Evolutionary conservation across 257 asterid genomes (phyloP), one percentile per base, ranked within the genome.

Genomic region (Euphrasia confusa): DNA sequence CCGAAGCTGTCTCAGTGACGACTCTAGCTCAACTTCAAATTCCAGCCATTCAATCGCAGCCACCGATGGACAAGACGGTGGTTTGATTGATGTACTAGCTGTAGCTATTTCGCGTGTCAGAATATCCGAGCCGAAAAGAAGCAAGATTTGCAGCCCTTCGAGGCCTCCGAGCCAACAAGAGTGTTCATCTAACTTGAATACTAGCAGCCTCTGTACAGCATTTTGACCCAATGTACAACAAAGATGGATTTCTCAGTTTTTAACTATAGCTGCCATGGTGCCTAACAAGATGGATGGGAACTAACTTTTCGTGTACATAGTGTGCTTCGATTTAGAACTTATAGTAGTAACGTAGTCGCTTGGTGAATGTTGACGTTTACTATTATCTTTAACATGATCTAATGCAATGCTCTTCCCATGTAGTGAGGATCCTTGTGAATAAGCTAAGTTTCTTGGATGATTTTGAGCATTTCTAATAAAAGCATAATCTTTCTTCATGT

Each of bases 291-390:
- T 27, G n/a, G 7, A 53, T 21, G 60, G n/a, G 61, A 33, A 32
- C 72, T 68, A 61, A 69, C 68, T 66, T 65, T 64, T 55, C 54
- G 10, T 68, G 81, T 76, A 68, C 75, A 69, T 76, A 68, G 24
- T 33, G 44, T 52, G 56, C 24, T 64, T 42, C 4, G 27, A 5
- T 40, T 73, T 30, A 18, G 21, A 57, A 6, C 48, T 61, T 47
- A 24, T 3, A 58, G 65, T 74, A 39, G 39, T 59, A 49, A 27
- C 30, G 17, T 53, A 28, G 58, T 53, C 11, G n/a, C 58, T 33
- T 21, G 10, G 28, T 50, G 56, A 50, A 27, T 10, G 58, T 18
- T 24, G 32, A 53, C 35, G 5, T 53, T 37, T 56, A 24, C 60
- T 52, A 4, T 49, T 58, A 10, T n/a, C 60, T 48, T 47, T 61